Evolutionary conservation across 108 stramenopile genomes (phyloP), one percentile per base, ranked within the genome.

Genomic region (Cyclotella cryptica): DNA sequence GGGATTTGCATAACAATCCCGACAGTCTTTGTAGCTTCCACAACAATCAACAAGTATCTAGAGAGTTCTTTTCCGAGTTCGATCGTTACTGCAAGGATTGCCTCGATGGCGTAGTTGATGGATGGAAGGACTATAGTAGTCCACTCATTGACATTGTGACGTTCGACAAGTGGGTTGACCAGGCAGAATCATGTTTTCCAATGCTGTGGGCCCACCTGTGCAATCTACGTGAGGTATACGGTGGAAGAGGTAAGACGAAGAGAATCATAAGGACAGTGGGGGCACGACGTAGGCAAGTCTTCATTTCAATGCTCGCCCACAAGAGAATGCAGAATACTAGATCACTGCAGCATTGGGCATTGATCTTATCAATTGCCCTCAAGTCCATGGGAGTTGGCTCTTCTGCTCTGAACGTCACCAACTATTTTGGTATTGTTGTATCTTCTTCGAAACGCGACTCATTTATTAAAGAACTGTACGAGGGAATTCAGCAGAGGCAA

Each of bases 281-380:
- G 21, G 55, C 39, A 63, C 39, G 21, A 6, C 40, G 41, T 17
- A 29, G 41, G 15, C 61, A 63, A 12, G 35, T 63, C n/a, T 63
- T 63, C 35, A 42, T 39, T 11, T 29, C 7, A 3, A 15, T 63
- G 12, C 17, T 63, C 12, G 30, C 40, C 3, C 11, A 35, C 35
- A 39, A 63, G 19, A n/a, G 61, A 6, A 63, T 63, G 35, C 12
- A 17, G n/a, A 26, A 63, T 26, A 10, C n/a, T 3, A n/a, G n/a
- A 15, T 27, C 41, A 2, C 18, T 63, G 7, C 28, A 39, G 21
- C 29, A 63, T 11, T 63, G 61, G 61, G 61, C 61, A 18, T 3
- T 63, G 61, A 63, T 63, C 40, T n/a, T 42, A 30, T 19, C 61
- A 42, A 42, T 42, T 40, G 61, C 61, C 5, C 40, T 35, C 30